Percentiles rank a stretch among this genome's conserved stretches.
phyloP scores from a whole-genome alignment of 2,329 filamentous ascomycete species.

The Microdochium nivale region DNA sequence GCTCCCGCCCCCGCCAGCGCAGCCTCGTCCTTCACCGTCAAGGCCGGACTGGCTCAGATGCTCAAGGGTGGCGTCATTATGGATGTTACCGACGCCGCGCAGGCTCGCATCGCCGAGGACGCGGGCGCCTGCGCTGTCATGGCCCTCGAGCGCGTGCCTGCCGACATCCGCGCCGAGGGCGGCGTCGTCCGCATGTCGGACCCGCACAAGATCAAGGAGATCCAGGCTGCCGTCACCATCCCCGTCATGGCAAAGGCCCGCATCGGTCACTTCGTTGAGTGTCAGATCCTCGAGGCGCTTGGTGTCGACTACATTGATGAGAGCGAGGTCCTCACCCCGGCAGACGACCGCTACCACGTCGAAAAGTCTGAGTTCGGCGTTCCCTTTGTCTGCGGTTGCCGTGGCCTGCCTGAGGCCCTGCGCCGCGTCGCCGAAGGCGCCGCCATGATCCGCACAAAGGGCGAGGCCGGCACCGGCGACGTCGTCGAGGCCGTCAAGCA shows the following conservation, averaged over 20 bases:
- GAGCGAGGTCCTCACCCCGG: conserved; percentile 92
- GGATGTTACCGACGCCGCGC: conserved; percentile 91
- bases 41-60: conserved; percentile 94
- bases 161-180: conserved; percentile 86
- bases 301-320: conserved; percentile 98
- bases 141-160: conserved; percentile 94
- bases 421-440: conserved; percentile 87
- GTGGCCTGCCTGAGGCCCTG: conserved; percentile 88
- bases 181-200: conserved; percentile 97
- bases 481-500: conserved; percentile 94
- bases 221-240: conserved; percentile 90
- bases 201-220: conserved; percentile 87
- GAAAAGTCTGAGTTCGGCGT: conserved; percentile 76
- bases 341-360: conserved; percentile 85
- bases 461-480: conserved; percentile 93
- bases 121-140: conserved; percentile 95
- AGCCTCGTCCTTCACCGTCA: conserved; percentile 66
- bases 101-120: conserved; percentile 95
- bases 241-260: conserved; percentile 98
- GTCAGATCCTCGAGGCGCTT: conserved; percentile 92
- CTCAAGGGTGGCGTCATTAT: conserved; percentile 99
- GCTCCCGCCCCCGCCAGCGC: conserved; percentile 25
- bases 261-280: conserved; percentile 97
- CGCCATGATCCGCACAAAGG: conserved; percentile 98
- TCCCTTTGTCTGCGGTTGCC: conserved; percentile 94